Evolutionary conservation across 331 rosid genomes (phyloP), one percentile per base, ranked within the genome.

Genomic region (Phaseolus coccineus): DNA sequence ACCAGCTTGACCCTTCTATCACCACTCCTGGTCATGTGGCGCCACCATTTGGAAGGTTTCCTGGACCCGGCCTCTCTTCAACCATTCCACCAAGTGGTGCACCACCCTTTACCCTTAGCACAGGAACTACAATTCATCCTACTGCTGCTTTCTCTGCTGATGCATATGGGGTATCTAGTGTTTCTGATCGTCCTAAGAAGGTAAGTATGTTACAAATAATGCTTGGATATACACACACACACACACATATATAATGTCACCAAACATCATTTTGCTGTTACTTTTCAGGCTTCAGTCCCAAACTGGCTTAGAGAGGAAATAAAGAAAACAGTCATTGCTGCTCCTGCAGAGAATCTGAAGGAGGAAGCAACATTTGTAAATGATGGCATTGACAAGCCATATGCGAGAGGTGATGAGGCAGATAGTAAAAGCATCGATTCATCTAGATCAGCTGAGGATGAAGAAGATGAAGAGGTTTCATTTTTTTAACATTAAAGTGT

Each of bases 301-400:
- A 93, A 88, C 85, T 96, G 99, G 99, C 93, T 96, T 35, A 88
- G 93, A 84, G 99, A 96, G 58, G 99, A 96, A 90, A 93, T 96
- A 83, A 89, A 90, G 89, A 96, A 93, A 88, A 86, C 92, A 58
- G 97, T 89, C 76, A 91, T 91, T 77, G 82, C 92, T 31, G 83
- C 83, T 85, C 87, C 98, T 55, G 78, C 78, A 61, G 99, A 90
- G 68, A 92, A 91, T 85, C 87, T 82, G 50, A 90, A 82, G 89
- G 98, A 82, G 87, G 94, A 84, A 75, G 57, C 84, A 4, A 81
- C 76, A 44, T 85, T 74, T 64, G 68, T 69, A 58, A 90, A 84
- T 69, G 88, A 89, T 85, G 89, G 80, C 59, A 77, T 70, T 85
- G 96, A 85, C 68, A 88, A 80, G 77, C 87, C 91, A 63, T 84